Conservation (phyloP, 352 stramenopile species). For the Globisporangium carolinianum region DNA sequence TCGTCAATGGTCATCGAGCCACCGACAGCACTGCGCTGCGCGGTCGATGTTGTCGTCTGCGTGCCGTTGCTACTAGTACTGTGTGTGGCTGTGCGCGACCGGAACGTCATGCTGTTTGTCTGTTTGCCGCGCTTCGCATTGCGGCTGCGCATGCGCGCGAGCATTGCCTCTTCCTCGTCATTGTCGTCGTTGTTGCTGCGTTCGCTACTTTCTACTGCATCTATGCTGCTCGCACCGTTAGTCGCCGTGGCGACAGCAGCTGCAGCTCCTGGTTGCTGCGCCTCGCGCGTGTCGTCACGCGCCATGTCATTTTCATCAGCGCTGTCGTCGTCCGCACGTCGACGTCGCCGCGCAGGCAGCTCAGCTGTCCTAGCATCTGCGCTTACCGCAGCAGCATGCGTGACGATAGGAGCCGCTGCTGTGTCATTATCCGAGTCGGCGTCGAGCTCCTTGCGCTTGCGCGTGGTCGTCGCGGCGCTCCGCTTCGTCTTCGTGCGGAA, state of each 20-base stretch:
- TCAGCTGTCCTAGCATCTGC: too few species aligned
- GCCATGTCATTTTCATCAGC: too few species aligned
- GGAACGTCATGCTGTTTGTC: too few species aligned
- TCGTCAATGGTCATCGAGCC: conserved; percentile 51
- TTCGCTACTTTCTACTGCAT: neutral
- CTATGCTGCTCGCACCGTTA: neutral
- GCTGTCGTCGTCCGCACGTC: too few species aligned
- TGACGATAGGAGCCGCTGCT: too few species aligned
- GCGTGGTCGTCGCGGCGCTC: neutral
- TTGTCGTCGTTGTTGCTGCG: conserved; percentile 3
- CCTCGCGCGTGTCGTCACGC: too few species aligned
- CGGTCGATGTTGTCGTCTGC: too few species aligned
- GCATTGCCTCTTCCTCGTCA: conserved; percentile 13
- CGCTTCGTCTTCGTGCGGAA: conserved; percentile 35
- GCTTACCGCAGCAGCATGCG: too few species aligned
- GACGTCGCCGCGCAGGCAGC: too few species aligned
- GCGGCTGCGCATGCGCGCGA: conserved; percentile 30
- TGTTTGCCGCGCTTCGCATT: neutral
- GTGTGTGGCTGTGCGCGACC: too few species aligned
- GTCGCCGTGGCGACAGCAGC: neutral
- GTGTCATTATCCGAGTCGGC: conserved; percentile 13
- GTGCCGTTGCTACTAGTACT: too few species aligned
- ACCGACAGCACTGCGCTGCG: too few species aligned
- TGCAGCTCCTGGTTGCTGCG: neutral
- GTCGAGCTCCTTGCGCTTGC: conserved; percentile 25